Conservation (phyloP, 2,329 filamentous ascomycete genomes). For the Nemania sp. region DNA sequence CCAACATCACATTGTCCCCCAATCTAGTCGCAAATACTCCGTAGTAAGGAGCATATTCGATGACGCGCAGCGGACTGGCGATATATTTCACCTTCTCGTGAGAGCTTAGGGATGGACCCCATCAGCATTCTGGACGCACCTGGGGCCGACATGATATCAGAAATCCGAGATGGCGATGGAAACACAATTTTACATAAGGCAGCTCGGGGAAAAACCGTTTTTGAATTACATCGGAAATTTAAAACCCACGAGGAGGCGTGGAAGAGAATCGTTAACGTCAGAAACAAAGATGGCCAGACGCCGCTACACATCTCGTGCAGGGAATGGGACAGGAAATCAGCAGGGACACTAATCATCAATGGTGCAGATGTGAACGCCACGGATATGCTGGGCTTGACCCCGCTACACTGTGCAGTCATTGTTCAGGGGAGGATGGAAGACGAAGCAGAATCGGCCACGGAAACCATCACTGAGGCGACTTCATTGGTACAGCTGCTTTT, state of each 20-base stretch:
- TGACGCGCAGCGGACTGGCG: no score
- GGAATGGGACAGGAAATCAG: background rate
- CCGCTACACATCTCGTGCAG: background rate
- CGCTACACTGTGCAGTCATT: background rate
- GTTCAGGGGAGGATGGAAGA: background rate
- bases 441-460: no score
- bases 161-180: background rate
- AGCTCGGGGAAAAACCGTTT: background rate
- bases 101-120: no score
- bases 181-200: background rate
- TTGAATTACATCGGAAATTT: no score
- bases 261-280: background rate
- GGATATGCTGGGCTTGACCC: background rate
- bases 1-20: no score
- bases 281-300: background rate
- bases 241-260: background rate
- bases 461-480: background rate
- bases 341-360: background rate
- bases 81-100: no score
- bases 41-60: no score
- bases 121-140: no score
- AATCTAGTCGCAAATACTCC: no score
- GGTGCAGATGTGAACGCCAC: background rate
- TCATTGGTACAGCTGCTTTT: background rate
- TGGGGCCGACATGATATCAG: no score